phyloP scores from a whole-genome alignment of 169 alveolate species.

The Plasmodium ovale region DNA sequence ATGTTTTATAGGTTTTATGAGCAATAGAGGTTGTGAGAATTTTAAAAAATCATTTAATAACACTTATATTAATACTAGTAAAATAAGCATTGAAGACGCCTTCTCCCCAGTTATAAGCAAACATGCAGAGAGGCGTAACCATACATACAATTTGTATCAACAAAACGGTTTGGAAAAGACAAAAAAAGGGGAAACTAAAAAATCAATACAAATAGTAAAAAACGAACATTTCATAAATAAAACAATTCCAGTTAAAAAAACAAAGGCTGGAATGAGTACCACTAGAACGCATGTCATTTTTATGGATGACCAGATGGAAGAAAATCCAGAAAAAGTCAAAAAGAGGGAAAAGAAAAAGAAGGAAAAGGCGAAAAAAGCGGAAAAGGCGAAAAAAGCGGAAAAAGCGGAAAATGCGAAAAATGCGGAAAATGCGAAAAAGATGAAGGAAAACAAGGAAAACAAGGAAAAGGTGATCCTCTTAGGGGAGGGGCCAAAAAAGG shows the following conservation, averaged over 20 bases:
- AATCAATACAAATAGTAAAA: slow-evolving; percentile 31
- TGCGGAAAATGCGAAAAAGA: background rate
- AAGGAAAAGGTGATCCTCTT: too few relatives aligned
- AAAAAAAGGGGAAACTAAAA: slow-evolving; percentile 2
- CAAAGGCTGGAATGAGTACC: slow-evolving; percentile 73
- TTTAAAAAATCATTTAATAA: slow-evolving; percentile 89
- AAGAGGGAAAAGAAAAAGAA: background rate
- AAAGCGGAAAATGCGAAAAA: slow-evolving; percentile 4
- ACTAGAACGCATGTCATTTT: slow-evolving; percentile 59
- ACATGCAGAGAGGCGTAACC: background rate
- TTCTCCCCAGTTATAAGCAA: slow-evolving; percentile 80
- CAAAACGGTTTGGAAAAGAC: background rate
- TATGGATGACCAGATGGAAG: slow-evolving; percentile 21
- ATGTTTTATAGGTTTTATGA: slow-evolving; percentile 91
- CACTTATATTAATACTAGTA: slow-evolving; percentile 90
- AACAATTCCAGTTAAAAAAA: slow-evolving; percentile 52
- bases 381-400: background rate
- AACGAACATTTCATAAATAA: slow-evolving; percentile 28
- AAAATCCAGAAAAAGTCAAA: background rate
- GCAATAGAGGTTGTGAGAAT: slow-evolving; percentile 86
- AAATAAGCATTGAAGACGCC: slow-evolving; percentile 90
- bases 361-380: background rate
- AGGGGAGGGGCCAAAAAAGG: too few relatives aligned
- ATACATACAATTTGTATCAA: background rate
- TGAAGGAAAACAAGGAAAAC: background rate